phyloP scores from a whole-genome alignment of 2,329 filamentous ascomycete species.

The Mariannaea elegans region DNA sequence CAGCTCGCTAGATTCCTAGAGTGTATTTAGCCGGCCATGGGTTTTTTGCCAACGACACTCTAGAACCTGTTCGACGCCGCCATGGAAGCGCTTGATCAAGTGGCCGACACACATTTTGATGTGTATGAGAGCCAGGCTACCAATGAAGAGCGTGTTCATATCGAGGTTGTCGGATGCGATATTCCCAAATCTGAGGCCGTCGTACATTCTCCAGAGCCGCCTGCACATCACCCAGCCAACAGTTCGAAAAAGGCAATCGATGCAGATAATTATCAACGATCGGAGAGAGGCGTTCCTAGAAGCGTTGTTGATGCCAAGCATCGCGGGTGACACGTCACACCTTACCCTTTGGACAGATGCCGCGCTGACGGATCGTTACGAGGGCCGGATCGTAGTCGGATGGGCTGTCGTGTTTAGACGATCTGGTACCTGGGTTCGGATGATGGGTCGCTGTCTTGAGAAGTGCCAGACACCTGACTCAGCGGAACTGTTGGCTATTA shows the following conservation, averaged over 20 bases:
- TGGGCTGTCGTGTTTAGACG: conserved; percentile 12
- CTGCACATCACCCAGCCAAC: too few relatives aligned
- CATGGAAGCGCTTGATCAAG: too few relatives aligned
- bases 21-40: too few relatives aligned
- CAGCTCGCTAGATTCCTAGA: too few relatives aligned
- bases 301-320: neutral
- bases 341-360: conserved; percentile 23
- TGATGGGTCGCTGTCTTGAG: neutral
- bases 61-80: too few relatives aligned
- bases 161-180: too few relatives aligned
- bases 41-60: too few relatives aligned
- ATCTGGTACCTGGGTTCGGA: conserved; percentile 19
- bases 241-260: neutral
- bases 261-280: neutral
- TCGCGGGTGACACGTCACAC: neutral
- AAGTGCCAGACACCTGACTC: neutral
- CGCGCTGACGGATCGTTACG: neutral
- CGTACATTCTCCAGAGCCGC: too few relatives aligned
- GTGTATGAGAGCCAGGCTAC: neutral
- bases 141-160: neutral
- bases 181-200: too few relatives aligned
- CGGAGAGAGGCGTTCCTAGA: conserved; percentile 1
- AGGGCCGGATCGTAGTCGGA: neutral
- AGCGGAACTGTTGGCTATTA: conserved; percentile 24
- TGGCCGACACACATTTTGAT: too few relatives aligned